Conservation (phyloP, 495 filamentous ascomycete species). For the Trichoderma asperelloides region DNA sequence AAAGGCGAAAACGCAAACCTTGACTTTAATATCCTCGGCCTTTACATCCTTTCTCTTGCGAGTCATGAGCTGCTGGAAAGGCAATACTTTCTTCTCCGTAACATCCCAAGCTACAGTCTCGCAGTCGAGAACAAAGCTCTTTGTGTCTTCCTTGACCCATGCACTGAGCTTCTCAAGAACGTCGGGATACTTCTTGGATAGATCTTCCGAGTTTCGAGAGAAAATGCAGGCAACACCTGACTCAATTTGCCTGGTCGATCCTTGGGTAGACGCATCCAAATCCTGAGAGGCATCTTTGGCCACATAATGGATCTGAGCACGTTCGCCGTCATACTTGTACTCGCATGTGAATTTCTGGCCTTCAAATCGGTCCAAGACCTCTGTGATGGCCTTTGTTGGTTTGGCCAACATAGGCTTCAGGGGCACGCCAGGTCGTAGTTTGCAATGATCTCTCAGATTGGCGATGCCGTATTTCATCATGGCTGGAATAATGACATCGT, state of each 20-base stretch:
- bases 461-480: constrained; percentile 81
- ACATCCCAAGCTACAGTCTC: constrained; percentile 98
- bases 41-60: constrained; percentile 96
- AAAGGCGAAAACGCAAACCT: constrained; percentile 96
- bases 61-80: constrained; percentile 97
- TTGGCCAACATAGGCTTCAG: constrained; percentile 99
- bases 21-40: constrained; percentile 91
- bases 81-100: constrained; percentile 82
- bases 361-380: constrained; percentile 95
- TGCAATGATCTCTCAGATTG: constrained; percentile 74
- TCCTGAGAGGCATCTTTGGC: constrained; percentile 67
- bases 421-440: constrained; percentile 86
- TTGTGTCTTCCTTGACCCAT: constrained; percentile 83
- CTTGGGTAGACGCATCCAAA: constrained; percentile 40
- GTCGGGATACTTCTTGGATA: constrained; percentile 96
- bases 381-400: constrained; percentile 96
- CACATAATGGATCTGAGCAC: constrained; percentile 96
- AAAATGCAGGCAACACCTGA: constrained; percentile 81
- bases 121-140: constrained; percentile 94
- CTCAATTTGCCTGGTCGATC: constrained; percentile 41
- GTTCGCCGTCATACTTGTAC: constrained; percentile 96
- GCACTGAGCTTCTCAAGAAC: constrained; percentile 75
- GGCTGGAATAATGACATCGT: constrained; percentile 87
- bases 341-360: constrained; percentile 94
- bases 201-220: constrained; percentile 90